phyloP scores from a whole-genome alignment of 306 rosid genomes.

The Arachis hypogaea region DNA sequence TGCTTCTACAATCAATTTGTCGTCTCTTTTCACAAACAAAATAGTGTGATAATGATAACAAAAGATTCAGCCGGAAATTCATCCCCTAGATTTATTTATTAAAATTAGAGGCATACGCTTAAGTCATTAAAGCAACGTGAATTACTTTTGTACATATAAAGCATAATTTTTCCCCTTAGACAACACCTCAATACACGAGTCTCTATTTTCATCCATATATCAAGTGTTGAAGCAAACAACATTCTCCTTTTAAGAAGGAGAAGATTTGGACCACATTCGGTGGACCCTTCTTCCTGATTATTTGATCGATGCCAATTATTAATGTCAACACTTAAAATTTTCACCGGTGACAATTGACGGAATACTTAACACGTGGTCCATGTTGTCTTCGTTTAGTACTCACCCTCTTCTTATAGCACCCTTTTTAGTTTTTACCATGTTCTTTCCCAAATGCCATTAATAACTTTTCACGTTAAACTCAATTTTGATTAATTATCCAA shows the following conservation, averaged over 20 bases:
- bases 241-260: neutral
- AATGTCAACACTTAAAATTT: neutral
- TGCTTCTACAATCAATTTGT: neutral
- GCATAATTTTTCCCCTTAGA: no score
- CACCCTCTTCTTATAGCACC: neutral
- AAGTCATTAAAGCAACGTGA: neutral
- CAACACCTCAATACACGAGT: neutral
- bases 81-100: neutral
- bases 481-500: neutral
- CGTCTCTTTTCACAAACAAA: neutral
- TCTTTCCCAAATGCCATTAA: neutral
- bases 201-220: neutral
- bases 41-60: neutral
- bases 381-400: neutral
- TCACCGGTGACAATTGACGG: neutral
- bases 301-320: neutral
- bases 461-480: neutral
- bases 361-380: neutral
- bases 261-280: neutral
- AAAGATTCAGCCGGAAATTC: neutral
- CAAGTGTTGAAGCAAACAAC: no score
- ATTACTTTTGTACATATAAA: neutral
- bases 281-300: neutral
- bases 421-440: neutral
- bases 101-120: no score